A percentile compares a stretch with the other conserved stretches of the same genome.
Evolutionary conservation across 805 yeast genomes (phyloP).

Genomic region (Teunomyces funiuensis): DNA sequence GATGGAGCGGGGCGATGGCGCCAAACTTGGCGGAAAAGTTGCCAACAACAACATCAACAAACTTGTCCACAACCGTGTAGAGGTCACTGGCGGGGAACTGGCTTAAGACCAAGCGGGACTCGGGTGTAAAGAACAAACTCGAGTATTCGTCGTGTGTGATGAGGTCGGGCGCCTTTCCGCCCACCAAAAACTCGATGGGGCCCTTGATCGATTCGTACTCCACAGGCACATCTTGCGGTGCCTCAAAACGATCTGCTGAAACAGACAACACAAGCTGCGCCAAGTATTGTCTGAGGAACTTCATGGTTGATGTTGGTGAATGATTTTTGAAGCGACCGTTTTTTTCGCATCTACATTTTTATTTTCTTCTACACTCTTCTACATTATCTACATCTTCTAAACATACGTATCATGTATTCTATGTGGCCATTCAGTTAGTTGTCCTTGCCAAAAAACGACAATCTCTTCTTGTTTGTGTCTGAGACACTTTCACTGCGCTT

Average conservation of each 20-base stretch:
- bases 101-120: conserved; percentile 14
- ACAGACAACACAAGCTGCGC: conserved; percentile 19
- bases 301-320: background rate
- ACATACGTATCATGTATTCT: too few species aligned
- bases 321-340: background rate
- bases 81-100: conserved; percentile 24
- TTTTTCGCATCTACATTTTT: conserved; percentile 3
- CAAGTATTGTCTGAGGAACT: conserved; percentile 15
- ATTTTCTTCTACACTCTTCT: background rate
- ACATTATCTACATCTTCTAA: background rate
- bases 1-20: conserved; percentile 17
- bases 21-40: conserved; percentile 12
- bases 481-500: conserved; percentile 18
- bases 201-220: conserved; percentile 10
- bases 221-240: conserved; percentile 7
- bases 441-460: conserved; percentile 23
- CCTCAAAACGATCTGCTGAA: conserved; percentile 15
- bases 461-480: conserved; percentile 21
- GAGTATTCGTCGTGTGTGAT: conserved; percentile 21
- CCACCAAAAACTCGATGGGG: conserved; percentile 18
- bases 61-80: conserved; percentile 16
- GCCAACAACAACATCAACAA: conserved; percentile 13
- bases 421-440: too few species aligned
- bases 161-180: conserved; percentile 27
- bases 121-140: conserved; percentile 15